These are phyloP conservation scores for Heliocybe sulcata DNA, from an alignment of 1,284 basidiomycete genomes.

Conservation along the genomic window DNA sequence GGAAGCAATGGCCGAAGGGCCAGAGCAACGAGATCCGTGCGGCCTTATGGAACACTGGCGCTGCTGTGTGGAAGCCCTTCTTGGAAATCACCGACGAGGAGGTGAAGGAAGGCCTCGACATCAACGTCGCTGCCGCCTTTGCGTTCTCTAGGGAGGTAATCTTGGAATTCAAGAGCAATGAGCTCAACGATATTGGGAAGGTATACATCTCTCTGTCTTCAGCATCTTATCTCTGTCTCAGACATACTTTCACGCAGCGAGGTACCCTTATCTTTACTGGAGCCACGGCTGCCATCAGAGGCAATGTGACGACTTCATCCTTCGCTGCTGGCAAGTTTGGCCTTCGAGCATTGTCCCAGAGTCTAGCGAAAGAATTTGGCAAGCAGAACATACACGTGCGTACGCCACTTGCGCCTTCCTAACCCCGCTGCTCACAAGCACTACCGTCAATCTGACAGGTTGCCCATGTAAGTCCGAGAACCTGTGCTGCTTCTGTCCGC, in stretches of 20 bases:
- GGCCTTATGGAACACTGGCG: slow-evolving; percentile 60
- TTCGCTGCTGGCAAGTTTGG: slow-evolving; percentile 69
- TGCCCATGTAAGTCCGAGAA: slow-evolving; percentile 39
- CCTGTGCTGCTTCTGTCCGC: too few relatives aligned
- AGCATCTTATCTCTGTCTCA: too few relatives aligned
- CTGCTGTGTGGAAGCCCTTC: slow-evolving; percentile 60
- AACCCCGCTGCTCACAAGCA: neutral
- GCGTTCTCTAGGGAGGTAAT: slow-evolving; percentile 63
- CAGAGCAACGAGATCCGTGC: slow-evolving; percentile 37
- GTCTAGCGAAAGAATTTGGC: slow-evolving; percentile 73
- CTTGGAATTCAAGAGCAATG: slow-evolving; percentile 54
- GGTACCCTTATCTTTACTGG: slow-evolving; percentile 76
- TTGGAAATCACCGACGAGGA: slow-evolving; percentile 58
- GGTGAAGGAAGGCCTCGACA: slow-evolving; percentile 37
- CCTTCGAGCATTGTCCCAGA: slow-evolving; percentile 62
- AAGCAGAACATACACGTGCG: slow-evolving; percentile 70
- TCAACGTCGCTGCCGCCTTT: slow-evolving; percentile 57
- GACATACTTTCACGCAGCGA: slow-evolving; percentile 16
- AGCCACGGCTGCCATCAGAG: slow-evolving; percentile 63
- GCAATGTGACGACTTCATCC: slow-evolving; percentile 55
- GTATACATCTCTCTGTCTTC: too few relatives aligned
- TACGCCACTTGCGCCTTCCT: neutral
- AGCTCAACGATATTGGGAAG: slow-evolving; percentile 35
- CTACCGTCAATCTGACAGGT: neutral
- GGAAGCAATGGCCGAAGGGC: slow-evolving; percentile 39